Evolutionary conservation across 2,329 filamentous ascomycete species (phyloP).

Genomic region (Pseudogymnoascus sp.): DNA sequence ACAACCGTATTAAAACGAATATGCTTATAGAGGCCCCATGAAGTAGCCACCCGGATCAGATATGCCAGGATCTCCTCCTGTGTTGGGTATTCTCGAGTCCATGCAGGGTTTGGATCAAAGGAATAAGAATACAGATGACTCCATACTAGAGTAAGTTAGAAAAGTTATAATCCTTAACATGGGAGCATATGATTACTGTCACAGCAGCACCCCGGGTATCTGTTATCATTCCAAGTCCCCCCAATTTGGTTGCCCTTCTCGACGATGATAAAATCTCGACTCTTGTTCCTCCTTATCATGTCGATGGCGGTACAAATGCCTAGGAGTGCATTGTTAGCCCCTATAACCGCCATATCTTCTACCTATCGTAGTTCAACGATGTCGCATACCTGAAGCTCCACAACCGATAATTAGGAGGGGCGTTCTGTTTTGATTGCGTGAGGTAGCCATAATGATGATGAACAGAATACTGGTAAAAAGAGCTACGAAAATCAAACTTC

Average conservation of each 20-base stretch:
- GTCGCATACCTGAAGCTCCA: constrained; percentile 38
- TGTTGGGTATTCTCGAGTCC: constrained; percentile 48
- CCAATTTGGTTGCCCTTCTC: constrained; percentile 44
- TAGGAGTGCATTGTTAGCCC: constrained; percentile 10
- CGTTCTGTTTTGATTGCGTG: not conserved
- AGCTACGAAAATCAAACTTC: not conserved
- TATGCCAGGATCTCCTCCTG: constrained; percentile 52
- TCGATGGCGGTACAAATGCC: constrained; percentile 50
- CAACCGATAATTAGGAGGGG: constrained; percentile 48
- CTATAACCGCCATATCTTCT: not conserved
- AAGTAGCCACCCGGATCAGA: constrained; percentile 41
- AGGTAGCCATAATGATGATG: not conserved
- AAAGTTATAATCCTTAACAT: not conserved
- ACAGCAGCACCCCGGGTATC: constrained; percentile 47
- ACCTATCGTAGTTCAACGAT: not conserved
- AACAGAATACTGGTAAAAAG: not conserved
- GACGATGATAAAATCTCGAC: constrained; percentile 46
- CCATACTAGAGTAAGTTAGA: constrained; percentile 29
- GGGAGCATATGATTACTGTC: constrained; percentile 30
- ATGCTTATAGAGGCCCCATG: constrained; percentile 19
- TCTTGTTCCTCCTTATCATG: constrained; percentile 41
- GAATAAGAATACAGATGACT: constrained; percentile 48
- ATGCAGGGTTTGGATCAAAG: constrained; percentile 50
- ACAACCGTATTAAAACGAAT: constrained; percentile 10
- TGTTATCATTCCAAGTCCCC: constrained; percentile 47